Percentiles rank a stretch among this genome's conserved stretches.
phyloP scores from a whole-genome alignment of 2,329 filamentous ascomycete genomes.

The Xylaria sp. region DNA sequence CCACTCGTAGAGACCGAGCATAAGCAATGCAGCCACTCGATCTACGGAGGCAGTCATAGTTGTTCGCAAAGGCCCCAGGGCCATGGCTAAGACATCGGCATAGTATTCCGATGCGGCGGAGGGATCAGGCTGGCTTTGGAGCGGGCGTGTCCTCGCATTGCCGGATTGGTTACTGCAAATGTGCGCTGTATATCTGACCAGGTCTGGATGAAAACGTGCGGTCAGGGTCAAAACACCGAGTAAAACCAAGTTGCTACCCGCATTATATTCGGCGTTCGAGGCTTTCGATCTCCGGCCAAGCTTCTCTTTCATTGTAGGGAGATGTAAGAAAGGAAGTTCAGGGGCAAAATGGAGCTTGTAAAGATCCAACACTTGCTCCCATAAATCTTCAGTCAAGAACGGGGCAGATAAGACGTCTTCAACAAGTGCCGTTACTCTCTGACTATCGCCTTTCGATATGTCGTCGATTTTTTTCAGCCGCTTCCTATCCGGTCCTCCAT shows the following conservation, averaged over 20 bases:
- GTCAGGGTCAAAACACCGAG: constrained; percentile 76
- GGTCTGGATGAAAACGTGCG: constrained; percentile 71
- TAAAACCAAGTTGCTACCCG: constrained; percentile 67
- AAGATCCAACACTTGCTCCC: constrained; percentile 75
- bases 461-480: constrained; percentile 59
- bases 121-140: constrained; percentile 58
- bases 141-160: constrained; percentile 51
- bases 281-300: constrained; percentile 57
- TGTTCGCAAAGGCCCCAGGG: constrained; percentile 59
- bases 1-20: constrained; percentile 80
- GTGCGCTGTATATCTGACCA: constrained; percentile 66
- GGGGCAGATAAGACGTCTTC: constrained; percentile 71
- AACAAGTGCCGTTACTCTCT: constrained; percentile 54
- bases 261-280: constrained; percentile 52
- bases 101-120: constrained; percentile 72
- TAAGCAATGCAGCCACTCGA: constrained; percentile 73
- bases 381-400: constrained; percentile 72
- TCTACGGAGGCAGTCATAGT: constrained; percentile 68
- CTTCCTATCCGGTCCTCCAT: constrained; percentile 62
- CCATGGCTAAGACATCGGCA: constrained; percentile 66
- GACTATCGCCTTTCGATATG: constrained; percentile 53
- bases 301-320: constrained; percentile 69
- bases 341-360: constrained; percentile 78
- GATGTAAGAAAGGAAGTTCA: constrained; percentile 77
- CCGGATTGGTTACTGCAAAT: constrained; percentile 51